Percentiles rank a stretch among this genome's conserved stretches.
These are phyloP conservation scores for Euphorbia celastroides DNA, from an alignment of 441 rosid species.

Conservation along the genomic window DNA sequence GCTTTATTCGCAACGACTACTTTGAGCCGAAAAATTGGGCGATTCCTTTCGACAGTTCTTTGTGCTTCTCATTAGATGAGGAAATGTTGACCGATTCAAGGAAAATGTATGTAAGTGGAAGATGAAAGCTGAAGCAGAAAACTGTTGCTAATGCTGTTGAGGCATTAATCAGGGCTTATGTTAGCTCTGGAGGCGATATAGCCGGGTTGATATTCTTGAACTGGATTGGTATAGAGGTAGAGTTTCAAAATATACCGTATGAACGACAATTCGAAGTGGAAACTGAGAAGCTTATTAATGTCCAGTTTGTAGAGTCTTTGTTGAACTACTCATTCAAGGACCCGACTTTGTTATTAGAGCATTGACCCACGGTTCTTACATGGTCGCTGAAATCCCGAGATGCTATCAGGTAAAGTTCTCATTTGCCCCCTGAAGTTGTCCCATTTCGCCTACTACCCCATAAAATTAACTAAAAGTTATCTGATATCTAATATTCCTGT, in stretches of 20 bases:
- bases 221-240: conserved; percentile 68
- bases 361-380: conserved; percentile 88
- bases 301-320: conserved; percentile 42
- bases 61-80: conserved; percentile 29
- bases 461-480: no score
- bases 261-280: conserved; percentile 26
- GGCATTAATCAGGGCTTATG: conserved; percentile 76
- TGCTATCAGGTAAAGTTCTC: conserved; percentile 68
- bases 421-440: no score
- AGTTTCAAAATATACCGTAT: conserved; percentile 33
- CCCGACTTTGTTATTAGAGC: conserved; percentile 74
- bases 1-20: conserved; percentile 65
- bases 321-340: conserved; percentile 57
- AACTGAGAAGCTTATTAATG: conserved; percentile 43
- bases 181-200: conserved; percentile 72
- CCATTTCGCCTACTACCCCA: no score
- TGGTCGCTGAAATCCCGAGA: conserved; percentile 81
- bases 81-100: conserved; percentile 30
- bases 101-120: conserved; percentile 40
- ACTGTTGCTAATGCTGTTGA: conserved; percentile 80
- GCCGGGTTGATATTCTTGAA: conserved; percentile 54
- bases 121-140: conserved; percentile 51
- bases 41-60: conserved; percentile 55
- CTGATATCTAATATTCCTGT: neutral
- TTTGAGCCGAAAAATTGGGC: conserved; percentile 72